Conservation (phyloP, 371 early-diverging fungal genomes). For the Circinella umbellata region DNA sequence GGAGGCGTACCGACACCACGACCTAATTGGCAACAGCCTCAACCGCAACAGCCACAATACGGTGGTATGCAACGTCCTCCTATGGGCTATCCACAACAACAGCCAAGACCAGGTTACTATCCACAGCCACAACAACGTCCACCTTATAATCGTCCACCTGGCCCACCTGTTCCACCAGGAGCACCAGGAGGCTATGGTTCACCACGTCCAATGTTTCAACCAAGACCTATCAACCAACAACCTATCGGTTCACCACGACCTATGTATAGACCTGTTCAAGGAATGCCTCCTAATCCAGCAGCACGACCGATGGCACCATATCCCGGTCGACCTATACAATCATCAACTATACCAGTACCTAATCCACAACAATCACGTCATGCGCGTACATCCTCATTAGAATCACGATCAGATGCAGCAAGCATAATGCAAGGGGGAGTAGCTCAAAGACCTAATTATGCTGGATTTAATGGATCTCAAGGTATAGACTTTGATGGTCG, state of each 20-base stretch:
- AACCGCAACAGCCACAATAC: slow-evolving; percentile 14
- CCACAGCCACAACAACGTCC: slow-evolving; percentile 17
- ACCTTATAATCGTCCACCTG: slow-evolving; percentile 18
- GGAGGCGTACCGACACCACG: slow-evolving; percentile 16
- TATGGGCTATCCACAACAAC: slow-evolving; percentile 14
- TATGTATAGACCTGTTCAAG: slow-evolving; percentile 18
- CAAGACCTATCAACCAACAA: slow-evolving; percentile 8
- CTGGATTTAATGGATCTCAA: slow-evolving; percentile 10
- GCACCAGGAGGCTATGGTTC: slow-evolving; percentile 10
- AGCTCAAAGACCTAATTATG: slow-evolving; percentile 8
- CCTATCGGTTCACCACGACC: slow-evolving; percentile 14
- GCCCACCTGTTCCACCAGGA: neutral
- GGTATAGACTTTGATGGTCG: slow-evolving; percentile 6
- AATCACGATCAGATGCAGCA: slow-evolving; percentile 22
- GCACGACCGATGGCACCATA: slow-evolving; percentile 16
- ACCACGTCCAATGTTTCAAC: slow-evolving; percentile 19
- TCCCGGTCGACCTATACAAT: slow-evolving; percentile 8
- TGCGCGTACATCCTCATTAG: slow-evolving; percentile 20
- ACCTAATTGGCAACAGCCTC: slow-evolving; percentile 19
- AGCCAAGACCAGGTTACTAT: slow-evolving; percentile 7
- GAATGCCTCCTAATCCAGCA: slow-evolving; percentile 2
- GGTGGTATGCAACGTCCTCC: neutral
- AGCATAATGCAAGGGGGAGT: slow-evolving; percentile 15
- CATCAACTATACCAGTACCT: neutral
- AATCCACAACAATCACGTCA: neutral